Evolutionary conservation across 208 protist species (phyloP).

Genomic region (Acanthamoeba healyi): DNA sequence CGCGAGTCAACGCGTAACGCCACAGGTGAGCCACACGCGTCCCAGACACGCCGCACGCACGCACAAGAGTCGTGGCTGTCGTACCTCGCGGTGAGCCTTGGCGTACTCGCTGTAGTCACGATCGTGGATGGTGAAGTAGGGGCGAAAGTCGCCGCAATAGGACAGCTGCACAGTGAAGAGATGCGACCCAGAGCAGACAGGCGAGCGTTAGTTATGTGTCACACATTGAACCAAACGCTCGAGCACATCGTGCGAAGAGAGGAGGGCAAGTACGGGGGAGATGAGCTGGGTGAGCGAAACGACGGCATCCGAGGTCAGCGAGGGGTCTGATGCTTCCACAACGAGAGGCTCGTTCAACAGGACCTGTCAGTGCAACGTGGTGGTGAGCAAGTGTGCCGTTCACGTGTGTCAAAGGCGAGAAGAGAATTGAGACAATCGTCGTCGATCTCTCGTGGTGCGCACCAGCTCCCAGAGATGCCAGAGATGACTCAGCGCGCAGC

Average conservation of each 20-base stretch:
- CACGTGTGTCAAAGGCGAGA: too few relatives aligned
- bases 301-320: slow-evolving; percentile 14
- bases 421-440: too few relatives aligned
- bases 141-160: slow-evolving; percentile 51
- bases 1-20: neutral
- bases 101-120: slow-evolving; percentile 57
- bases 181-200: neutral
- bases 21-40: neutral
- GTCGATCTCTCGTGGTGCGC: too few relatives aligned
- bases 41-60: neutral
- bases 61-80: neutral
- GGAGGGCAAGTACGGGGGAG: neutral
- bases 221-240: too few relatives aligned
- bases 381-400: neutral
- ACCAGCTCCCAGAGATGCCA: slow-evolving; percentile 71
- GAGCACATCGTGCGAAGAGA: neutral
- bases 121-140: slow-evolving; percentile 67
- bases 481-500: neutral
- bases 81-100: slow-evolving; percentile 51
- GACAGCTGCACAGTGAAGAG: neutral
- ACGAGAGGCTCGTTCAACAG: slow-evolving; percentile 45
- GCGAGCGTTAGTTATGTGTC: neutral
- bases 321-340: slow-evolving; percentile 9
- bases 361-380: neutral
- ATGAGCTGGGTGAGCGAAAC: slow-evolving; percentile 19